Conservation (phyloP, 345 rosid genomes). For the Pistacia atlantica region DNA sequence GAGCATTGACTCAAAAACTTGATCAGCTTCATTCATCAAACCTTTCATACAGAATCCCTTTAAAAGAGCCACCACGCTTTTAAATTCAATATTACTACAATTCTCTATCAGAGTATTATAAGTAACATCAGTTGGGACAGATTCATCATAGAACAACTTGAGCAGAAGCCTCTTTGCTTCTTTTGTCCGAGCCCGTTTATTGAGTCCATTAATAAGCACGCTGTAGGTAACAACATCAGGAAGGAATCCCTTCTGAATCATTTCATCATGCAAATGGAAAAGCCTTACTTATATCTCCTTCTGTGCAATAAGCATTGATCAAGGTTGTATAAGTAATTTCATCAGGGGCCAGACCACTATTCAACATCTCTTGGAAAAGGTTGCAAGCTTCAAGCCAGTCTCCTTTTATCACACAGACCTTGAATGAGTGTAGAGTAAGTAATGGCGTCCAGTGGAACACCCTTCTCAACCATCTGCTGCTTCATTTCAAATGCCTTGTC, state of each 20-base stretch:
- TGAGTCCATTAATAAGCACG: conserved; percentile 87
- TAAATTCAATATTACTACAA: conserved; percentile 63
- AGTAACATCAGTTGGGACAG: conserved; percentile 66
- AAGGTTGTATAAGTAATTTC: conserved; percentile 72
- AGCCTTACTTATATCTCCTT: conserved; percentile 62
- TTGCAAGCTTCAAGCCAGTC: conserved; percentile 72
- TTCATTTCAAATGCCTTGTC: conserved; percentile 66
- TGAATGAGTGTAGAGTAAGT: conserved; percentile 76
- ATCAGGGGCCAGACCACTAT: conserved; percentile 55
- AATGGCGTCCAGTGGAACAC: conserved; percentile 61
- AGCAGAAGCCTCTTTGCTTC: conserved; percentile 87
- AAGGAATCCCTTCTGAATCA: conserved; percentile 71
- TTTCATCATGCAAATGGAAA: conserved; percentile 68
- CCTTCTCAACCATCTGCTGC: conserved; percentile 63
- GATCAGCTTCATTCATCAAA: conserved; percentile 84
- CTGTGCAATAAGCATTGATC: conserved; percentile 72
- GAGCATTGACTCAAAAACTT: conserved; percentile 66
- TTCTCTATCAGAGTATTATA: conserved; percentile 72
- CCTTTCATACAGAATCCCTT: conserved; percentile 96
- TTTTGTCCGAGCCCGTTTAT: conserved; percentile 74
- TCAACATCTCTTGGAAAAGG: conserved; percentile 74
- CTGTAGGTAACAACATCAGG: conserved; percentile 90
- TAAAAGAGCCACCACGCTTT: conserved; percentile 63
- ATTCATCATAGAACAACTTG: conserved; percentile 72
- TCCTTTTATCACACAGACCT: conserved; percentile 71